Base-by-base conservation (phyloP, 106 monocot species). In the Posidonia australis region DNA sequence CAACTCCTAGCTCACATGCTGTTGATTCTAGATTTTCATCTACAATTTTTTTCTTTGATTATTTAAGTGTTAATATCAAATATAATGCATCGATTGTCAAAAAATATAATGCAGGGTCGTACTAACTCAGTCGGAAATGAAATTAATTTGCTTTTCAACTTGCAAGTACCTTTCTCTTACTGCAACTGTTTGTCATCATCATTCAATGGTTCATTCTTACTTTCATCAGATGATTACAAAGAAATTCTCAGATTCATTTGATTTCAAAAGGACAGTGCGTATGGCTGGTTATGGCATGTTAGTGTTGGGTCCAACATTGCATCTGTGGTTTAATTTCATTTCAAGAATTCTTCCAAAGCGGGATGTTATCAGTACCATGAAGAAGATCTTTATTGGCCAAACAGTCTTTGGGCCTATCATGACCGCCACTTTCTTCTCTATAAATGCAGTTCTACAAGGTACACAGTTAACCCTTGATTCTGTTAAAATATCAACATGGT, bases 271-370 rank as follows among this genome's bases (percentile, higher is more conserved):
- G 69, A 88, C 91, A 19, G 22, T 79, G 19, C 84, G 98, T 0
- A 99, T 99, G 91, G 85, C 81, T 73, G 54, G 80, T 43, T 99
- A 91, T 78, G 98, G 98, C 32, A 36, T 83, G 64, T 52, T 91
- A 59, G 23, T 99, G 29, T 77, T 87, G 25, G 98, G 91, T 41
- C 91, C 98, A 27, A 77, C 87, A 24, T 76, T 99, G 69, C 91
- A 99, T 84, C 64, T 79, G 43, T 99, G 98, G 98, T 99, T 88
- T 73, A 99, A 99, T 74, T 91, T 88, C 19, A 46, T 87, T 20
- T 87, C 91, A 66, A 87, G 63, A 63, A 66, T 99, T 69, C 45
- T 99, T 16, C 91, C 98, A 16, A 91, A 88, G 54, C 63, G 75
- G 42, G 98, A 99, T 70, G 27, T 99, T 5, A 9, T 79, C 45